Conservation (phyloP, 257 asterid species). For the Nemophila menziesii region DNA sequence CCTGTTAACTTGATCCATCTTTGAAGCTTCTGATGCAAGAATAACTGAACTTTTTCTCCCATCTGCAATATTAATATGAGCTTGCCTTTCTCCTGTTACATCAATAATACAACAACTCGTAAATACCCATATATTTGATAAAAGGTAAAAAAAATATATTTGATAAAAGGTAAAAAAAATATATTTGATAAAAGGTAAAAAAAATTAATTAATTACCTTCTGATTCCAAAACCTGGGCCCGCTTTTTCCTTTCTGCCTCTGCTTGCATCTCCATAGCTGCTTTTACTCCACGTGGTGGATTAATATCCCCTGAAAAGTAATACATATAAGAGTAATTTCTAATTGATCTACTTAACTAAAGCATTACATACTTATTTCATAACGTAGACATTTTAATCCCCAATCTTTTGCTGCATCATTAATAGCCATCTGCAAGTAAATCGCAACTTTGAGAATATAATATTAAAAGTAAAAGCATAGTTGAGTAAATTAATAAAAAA, state of each 20-base stretch:
- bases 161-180: background rate
- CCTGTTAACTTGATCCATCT: conserved; percentile 72
- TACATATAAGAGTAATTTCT: background rate
- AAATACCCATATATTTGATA: too few relatives aligned
- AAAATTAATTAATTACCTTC: conserved; percentile 58
- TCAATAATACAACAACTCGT: background rate
- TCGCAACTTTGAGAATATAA: conserved; percentile 5
- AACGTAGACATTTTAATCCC: conserved; percentile 89
- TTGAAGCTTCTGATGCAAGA: conserved; percentile 88
- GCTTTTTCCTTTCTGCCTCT: conserved; percentile 90
- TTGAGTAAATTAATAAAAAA: too few relatives aligned
- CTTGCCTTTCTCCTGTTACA: conserved; percentile 76
- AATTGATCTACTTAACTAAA: background rate
- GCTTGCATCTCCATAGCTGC: conserved; percentile 98
- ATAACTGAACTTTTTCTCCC: conserved; percentile 57
- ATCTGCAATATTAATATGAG: conserved; percentile 68
- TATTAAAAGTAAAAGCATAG: background rate
- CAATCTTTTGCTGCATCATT: conserved; percentile 85
- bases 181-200: background rate
- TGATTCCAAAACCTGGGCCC: conserved; percentile 85
- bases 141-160: background rate
- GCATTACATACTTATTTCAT: conserved; percentile 72
- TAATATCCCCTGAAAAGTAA: conserved; percentile 58
- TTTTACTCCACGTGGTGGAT: conserved; percentile 79
- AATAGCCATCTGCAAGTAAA: conserved; percentile 47